phyloP scores from a whole-genome alignment of 805 yeast species.

The Candida succiphila region DNA sequence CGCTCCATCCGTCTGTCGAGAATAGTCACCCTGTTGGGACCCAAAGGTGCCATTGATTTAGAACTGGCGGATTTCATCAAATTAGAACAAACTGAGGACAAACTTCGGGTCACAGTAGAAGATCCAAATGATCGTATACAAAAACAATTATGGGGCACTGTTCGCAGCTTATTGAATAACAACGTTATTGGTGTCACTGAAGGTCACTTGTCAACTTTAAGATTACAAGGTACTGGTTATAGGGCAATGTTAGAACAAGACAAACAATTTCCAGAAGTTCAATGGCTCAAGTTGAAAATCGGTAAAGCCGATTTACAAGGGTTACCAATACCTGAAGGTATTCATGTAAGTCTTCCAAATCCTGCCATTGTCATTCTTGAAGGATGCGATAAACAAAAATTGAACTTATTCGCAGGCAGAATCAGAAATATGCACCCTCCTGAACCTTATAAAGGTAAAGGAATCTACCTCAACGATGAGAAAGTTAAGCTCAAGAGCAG shows the following conservation, averaged over 20 bases:
- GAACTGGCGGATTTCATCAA: constrained; percentile 66
- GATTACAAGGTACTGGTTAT: constrained; percentile 95
- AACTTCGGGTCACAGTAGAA: constrained; percentile 31
- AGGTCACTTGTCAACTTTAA: constrained; percentile 81
- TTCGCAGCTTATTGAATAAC: constrained; percentile 69
- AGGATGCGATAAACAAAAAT: constrained; percentile 83
- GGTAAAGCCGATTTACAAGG: constrained; percentile 82
- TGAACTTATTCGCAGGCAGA: constrained; percentile 79
- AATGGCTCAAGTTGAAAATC: constrained; percentile 66
- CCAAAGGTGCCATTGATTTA: constrained; percentile 57
- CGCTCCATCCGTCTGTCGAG: constrained; percentile 47
- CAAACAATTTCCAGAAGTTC: constrained; percentile 38
- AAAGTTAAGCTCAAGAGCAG: constrained; percentile 84
- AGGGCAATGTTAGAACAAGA: constrained; percentile 69
- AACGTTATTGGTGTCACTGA: constrained; percentile 82
- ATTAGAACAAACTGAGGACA: constrained; percentile 27
- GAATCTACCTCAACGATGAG: constrained; percentile 87
- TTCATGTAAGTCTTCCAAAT: constrained; percentile 66
- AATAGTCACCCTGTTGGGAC: constrained; percentile 58
- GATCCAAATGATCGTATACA: constrained; percentile 64
- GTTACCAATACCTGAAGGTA: constrained; percentile 65
- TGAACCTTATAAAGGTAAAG: constrained; percentile 98
- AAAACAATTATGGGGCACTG: constrained; percentile 92
- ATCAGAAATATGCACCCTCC: constrained; percentile 87
- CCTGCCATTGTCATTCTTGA: constrained; percentile 81